Evolutionary conservation across 2,329 filamentous ascomycete genomes (phyloP).

Genomic region (Pseudocercospora vitis): DNA sequence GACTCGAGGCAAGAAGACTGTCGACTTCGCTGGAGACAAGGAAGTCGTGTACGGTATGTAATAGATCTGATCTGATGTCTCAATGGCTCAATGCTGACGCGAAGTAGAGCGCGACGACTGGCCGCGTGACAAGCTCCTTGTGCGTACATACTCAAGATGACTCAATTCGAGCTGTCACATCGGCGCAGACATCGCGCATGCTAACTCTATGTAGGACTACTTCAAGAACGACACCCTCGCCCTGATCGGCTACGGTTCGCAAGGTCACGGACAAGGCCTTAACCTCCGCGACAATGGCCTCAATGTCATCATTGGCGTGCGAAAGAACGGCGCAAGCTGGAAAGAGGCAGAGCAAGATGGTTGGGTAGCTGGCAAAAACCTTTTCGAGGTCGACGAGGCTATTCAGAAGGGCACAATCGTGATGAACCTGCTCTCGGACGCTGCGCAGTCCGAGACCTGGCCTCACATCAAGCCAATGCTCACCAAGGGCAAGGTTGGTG

Average conservation of each 20-base stretch:
- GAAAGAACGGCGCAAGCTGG: slow-evolving; percentile 98
- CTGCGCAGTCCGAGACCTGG: slow-evolving; percentile 98
- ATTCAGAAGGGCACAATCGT: slow-evolving; percentile 89
- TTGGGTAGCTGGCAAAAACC: slow-evolving; percentile 97
- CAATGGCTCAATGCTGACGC: slow-evolving; percentile 24
- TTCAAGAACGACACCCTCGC: slow-evolving; percentile 99
- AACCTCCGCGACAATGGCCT: slow-evolving; percentile 99
- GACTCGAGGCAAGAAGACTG: slow-evolving; percentile 91
- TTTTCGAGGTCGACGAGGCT: slow-evolving; percentile 97
- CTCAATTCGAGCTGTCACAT: slow-evolving; percentile 10
- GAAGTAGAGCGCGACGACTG: slow-evolving; percentile 88
- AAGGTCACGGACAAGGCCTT: slow-evolving; percentile 98
- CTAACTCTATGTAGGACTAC: slow-evolving; percentile 69
- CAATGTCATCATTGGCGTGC: slow-evolving; percentile 97
- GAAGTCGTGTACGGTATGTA: slow-evolving; percentile 86
- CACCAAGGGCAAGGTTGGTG: slow-evolving; percentile 90
- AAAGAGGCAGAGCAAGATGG: slow-evolving; percentile 95
- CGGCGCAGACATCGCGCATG: background rate
- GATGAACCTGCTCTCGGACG: slow-evolving; percentile 99
- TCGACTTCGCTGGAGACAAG: slow-evolving; percentile 95
- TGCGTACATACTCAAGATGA: slow-evolving; percentile 52
- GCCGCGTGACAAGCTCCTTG: slow-evolving; percentile 96
- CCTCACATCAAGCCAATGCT: slow-evolving; percentile 96
- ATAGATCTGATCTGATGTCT: background rate
- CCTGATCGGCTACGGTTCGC: slow-evolving; percentile 96